Conservation (phyloP, 345 rosid genomes). For the Gossypium ekmanianum region DNA sequence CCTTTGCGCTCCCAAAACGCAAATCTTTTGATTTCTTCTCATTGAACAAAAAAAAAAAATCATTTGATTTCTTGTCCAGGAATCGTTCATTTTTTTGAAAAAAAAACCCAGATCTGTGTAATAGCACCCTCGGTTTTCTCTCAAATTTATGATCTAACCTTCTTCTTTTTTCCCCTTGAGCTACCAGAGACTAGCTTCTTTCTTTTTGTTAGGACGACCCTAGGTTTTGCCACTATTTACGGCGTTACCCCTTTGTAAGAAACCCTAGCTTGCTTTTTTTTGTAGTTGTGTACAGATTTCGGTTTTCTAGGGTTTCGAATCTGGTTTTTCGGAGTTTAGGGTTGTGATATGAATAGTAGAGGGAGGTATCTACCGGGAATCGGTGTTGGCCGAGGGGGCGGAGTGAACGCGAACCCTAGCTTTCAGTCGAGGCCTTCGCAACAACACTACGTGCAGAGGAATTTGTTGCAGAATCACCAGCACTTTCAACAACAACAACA, state of each 20-base stretch:
- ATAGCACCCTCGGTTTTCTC: constrained; percentile 17
- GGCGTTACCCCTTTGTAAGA: constrained; percentile 6
- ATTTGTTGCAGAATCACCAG: constrained; percentile 39
- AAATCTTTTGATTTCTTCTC: background rate
- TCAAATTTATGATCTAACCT: constrained; percentile 27
- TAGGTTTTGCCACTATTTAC: constrained; percentile 15
- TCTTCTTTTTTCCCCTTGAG: background rate
- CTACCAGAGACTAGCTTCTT: constrained; percentile 1
- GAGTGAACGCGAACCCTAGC: constrained; percentile 45
- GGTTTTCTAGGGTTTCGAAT: constrained; percentile 3
- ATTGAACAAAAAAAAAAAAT: background rate
- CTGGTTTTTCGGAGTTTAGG: constrained; percentile 2
- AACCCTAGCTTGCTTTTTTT: constrained; percentile 18
- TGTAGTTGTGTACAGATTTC: constrained; percentile 4
- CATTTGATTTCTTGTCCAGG: background rate
- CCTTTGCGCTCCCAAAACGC: background rate
- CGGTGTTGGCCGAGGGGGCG: constrained; percentile 64
- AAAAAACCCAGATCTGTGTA: constrained; percentile 29
- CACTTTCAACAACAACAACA: constrained; percentile 40
- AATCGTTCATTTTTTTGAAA: background rate
- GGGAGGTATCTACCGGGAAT: constrained; percentile 77
- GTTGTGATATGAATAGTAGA: constrained; percentile 74
- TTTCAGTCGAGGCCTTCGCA: constrained; percentile 42
- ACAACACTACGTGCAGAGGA: constrained; percentile 56
- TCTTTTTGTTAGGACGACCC: constrained; percentile 9